A percentile compares a stretch with the other conserved stretches of the same genome.
phyloP scores from a whole-genome alignment of 192 early-diverging fungal species.

The Haplosporangium gracile region DNA sequence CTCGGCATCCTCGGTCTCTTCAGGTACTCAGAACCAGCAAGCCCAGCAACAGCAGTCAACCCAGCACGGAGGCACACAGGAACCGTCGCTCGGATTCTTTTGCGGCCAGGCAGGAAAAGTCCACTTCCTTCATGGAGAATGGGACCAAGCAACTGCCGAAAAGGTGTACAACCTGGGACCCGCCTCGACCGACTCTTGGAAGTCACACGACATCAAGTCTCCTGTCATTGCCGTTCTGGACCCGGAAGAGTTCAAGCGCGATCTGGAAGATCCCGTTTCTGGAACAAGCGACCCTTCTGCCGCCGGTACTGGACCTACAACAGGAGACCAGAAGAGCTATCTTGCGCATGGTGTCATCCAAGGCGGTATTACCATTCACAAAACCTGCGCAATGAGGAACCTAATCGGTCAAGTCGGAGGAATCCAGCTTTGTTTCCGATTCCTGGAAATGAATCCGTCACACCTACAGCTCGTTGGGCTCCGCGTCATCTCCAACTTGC shows the following conservation, averaged over 20 bases:
- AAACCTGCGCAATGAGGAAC: constrained; percentile 48
- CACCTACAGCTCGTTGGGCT: constrained; percentile 56
- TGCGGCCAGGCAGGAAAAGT: constrained; percentile 55
- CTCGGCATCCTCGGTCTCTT: constrained; percentile 5
- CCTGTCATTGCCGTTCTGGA: constrained; percentile 44
- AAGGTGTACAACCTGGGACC: constrained; percentile 57
- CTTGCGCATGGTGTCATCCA: constrained; percentile 37
- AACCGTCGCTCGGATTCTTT: constrained; percentile 48
- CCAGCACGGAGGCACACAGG: constrained; percentile 1
- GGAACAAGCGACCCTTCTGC: not conserved
- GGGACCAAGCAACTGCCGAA: constrained; percentile 56
- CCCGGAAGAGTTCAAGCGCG: constrained; percentile 40
- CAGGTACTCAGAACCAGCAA: not conserved
- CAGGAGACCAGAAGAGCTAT: not conserved
- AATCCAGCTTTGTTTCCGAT: constrained; percentile 55
- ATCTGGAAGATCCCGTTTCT: constrained; percentile 23
- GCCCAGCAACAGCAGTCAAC: not conserved
- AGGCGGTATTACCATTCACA: constrained; percentile 55
- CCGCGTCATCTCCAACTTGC: constrained; percentile 55
- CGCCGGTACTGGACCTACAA: not conserved
- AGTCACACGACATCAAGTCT: constrained; percentile 42
- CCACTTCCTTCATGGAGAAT: constrained; percentile 56
- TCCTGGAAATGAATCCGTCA: constrained; percentile 50
- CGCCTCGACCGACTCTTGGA: constrained; percentile 53
- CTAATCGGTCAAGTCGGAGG: constrained; percentile 53